Conservation (phyloP, 805 yeast species). For the Clavispora asparagi region DNA sequence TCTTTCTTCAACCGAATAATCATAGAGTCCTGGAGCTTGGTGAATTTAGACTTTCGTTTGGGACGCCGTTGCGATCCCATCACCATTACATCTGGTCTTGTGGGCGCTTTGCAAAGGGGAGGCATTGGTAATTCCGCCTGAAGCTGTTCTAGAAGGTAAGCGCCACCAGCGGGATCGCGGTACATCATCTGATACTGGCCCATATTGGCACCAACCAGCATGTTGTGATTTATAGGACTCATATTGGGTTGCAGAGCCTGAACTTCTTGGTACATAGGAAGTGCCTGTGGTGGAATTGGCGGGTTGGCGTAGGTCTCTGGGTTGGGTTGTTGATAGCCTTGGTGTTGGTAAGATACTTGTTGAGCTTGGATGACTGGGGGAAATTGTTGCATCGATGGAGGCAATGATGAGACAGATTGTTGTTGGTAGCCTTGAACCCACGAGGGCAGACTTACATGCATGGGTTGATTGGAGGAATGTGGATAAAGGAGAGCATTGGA, state of each 20-base stretch:
- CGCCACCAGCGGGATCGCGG: constrained; percentile 19
- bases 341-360: not conserved
- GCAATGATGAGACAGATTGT: not conserved
- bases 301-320: not conserved
- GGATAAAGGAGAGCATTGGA: not conserved
- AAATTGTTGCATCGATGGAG: not conserved
- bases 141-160: constrained; percentile 21
- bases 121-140: constrained; percentile 41
- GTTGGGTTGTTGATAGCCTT: not conserved
- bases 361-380: not conserved
- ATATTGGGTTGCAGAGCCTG: not conserved
- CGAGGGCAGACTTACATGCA: not conserved
- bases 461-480: not conserved
- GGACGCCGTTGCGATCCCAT: constrained; percentile 44
- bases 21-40: constrained; percentile 61
- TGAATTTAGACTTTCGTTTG: constrained; percentile 63
- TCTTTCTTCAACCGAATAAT: constrained; percentile 56
- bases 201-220: not conserved
- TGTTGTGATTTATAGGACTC: not conserved
- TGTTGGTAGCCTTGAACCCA: not conserved
- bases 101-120: constrained; percentile 40
- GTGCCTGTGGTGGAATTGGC: not conserved
- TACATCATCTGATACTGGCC: not conserved
- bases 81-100: constrained; percentile 38
- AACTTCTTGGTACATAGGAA: not conserved